Evolutionary conservation across 2,329 filamentous ascomycete genomes (phyloP).

Genomic region (Sporothrix pseudoabietina): DNA sequence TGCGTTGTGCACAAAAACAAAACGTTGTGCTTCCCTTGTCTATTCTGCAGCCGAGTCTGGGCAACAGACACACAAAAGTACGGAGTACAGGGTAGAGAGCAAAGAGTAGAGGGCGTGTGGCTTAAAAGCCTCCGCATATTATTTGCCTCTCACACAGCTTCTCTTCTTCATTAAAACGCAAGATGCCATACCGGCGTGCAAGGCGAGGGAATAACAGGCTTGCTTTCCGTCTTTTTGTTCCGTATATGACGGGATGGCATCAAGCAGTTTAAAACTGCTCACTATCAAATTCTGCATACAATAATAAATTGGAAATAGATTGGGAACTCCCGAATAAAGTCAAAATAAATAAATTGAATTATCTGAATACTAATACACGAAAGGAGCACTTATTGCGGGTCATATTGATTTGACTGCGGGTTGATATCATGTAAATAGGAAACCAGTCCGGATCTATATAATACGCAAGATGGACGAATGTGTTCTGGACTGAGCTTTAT

Average conservation of each 20-base stretch:
- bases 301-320: background rate
- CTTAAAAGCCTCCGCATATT: background rate
- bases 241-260: background rate
- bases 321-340: background rate
- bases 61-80: background rate
- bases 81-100: background rate
- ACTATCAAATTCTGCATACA: background rate
- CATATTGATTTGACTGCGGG: background rate
- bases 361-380: too few relatives aligned
- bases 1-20: slow-evolving; percentile 3
- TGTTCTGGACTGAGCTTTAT: background rate
- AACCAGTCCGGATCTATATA: background rate
- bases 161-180: background rate
- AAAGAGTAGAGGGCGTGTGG: background rate
- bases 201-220: background rate
- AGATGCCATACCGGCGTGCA: background rate
- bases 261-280: background rate
- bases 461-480: background rate
- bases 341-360: background rate
- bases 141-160: background rate
- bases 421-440: background rate
- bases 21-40: slow-evolving; percentile 9
- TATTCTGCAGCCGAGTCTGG: slow-evolving; percentile 15
- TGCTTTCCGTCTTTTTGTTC: slow-evolving; percentile 15
- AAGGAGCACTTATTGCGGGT: background rate